Percentiles rank a stretch among this genome's conserved stretches.
Evolutionary conservation across 2,329 filamentous ascomycete genomes (phyloP).

Genomic region (Fusarium oligoseptatum): DNA sequence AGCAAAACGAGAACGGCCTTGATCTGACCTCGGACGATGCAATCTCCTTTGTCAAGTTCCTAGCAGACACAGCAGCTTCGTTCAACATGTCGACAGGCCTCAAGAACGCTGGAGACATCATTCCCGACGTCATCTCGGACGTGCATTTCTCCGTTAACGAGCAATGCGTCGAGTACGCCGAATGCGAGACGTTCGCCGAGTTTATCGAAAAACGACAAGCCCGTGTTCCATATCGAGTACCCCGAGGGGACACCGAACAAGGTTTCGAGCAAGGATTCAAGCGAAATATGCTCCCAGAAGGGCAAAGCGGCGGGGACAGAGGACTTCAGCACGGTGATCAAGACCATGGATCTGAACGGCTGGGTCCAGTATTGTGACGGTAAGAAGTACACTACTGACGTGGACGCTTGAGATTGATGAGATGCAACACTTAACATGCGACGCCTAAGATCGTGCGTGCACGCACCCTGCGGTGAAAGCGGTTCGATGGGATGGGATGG

Average conservation of each 20-base stretch:
- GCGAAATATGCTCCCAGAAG: constrained; percentile 58
- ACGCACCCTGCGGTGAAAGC: neutral
- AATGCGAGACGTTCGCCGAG: constrained; percentile 69
- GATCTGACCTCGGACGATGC: constrained; percentile 68
- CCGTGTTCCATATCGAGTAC: constrained; percentile 82
- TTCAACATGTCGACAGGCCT: constrained; percentile 73
- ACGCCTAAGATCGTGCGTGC: constrained; percentile 1
- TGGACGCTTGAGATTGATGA: constrained; percentile 21
- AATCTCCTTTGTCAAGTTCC: constrained; percentile 70
- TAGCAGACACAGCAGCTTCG: constrained; percentile 66
- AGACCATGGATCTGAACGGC: constrained; percentile 73
- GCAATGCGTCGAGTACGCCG: constrained; percentile 72
- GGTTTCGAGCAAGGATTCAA: constrained; percentile 51
- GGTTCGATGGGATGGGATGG: neutral
- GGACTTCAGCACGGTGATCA: constrained; percentile 74
- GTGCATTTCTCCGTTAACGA: constrained; percentile 79
- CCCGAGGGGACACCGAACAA: constrained; percentile 61
- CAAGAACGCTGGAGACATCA: constrained; percentile 76
- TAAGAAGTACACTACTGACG: constrained; percentile 46
- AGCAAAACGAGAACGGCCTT: constrained; percentile 73
- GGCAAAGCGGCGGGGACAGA: constrained; percentile 56
- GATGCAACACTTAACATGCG: neutral
- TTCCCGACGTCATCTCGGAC: constrained; percentile 59
- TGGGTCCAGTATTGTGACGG: constrained; percentile 71
- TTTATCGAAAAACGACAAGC: constrained; percentile 72